Conservation (phyloP, 2,329 filamentous ascomycete species). For the Xylaria sp. region DNA sequence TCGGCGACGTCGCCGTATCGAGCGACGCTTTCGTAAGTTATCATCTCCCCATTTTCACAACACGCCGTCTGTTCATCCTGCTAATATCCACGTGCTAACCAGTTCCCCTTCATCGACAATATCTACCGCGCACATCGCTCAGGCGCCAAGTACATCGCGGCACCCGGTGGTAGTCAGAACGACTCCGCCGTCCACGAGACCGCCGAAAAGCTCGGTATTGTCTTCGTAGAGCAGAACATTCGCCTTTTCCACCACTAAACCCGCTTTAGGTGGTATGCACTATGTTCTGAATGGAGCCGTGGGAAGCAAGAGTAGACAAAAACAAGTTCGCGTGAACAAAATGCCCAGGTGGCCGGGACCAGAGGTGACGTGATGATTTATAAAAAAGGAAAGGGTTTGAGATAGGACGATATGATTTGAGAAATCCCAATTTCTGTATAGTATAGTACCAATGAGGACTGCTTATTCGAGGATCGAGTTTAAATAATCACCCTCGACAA, state of each 20-base stretch:
- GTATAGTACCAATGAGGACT: constrained; percentile 9
- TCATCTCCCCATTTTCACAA: not conserved
- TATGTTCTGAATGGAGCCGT: not conserved
- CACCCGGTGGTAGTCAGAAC: constrained; percentile 90
- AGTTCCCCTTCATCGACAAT: constrained; percentile 99
- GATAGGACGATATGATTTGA: constrained; percentile 4
- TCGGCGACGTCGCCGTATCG: constrained; percentile 84
- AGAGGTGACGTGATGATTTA: constrained; percentile 11
- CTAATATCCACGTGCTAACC: constrained; percentile 17
- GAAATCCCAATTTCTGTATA: constrained; percentile 25
- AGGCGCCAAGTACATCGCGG: constrained; percentile 95
- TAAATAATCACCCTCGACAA: not conserved
- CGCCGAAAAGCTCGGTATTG: constrained; percentile 90
- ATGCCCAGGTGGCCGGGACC: not conserved
- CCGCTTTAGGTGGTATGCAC: not conserved
- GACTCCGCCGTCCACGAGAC: constrained; percentile 85
- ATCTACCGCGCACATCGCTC: constrained; percentile 90
- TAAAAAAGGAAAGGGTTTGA: constrained; percentile 25
- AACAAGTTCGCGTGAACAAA: constrained; percentile 10
- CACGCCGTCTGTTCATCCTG: not conserved
- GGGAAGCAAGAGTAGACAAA: not conserved
- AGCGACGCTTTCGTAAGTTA: constrained; percentile 93
- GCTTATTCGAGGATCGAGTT: not conserved
- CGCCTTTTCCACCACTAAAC: constrained; percentile 92
- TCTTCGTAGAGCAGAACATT: constrained; percentile 93